phyloP scores from a whole-genome alignment of 177 flowering plant species.

The Telopea speciosissima region DNA sequence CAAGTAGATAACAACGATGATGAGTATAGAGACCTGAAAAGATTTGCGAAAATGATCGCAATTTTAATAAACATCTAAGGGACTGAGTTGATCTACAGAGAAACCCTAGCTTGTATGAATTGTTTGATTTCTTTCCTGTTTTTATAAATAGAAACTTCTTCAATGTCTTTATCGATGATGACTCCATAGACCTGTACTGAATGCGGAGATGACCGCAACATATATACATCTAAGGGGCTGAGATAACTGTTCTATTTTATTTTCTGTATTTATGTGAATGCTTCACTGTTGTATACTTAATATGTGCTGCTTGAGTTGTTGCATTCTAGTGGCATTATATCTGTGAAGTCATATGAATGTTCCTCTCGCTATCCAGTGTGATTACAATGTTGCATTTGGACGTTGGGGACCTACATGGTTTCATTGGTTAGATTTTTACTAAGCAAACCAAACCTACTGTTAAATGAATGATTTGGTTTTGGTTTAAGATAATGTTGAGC shows the following conservation, averaged over 20 bases:
- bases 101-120: no score
- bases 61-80: conserved; percentile 15
- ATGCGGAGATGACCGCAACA: background rate
- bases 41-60: conserved; percentile 14
- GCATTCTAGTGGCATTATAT: background rate
- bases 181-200: background rate
- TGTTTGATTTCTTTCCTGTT: no score
- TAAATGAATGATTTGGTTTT: no score
- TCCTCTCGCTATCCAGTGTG: conserved; percentile 16
- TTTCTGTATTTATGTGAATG: background rate
- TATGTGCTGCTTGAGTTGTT: background rate
- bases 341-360: conserved; percentile 5
- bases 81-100: conserved; percentile 7
- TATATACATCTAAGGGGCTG: no score
- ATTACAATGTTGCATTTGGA: conserved; percentile 4
- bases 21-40: conserved; percentile 16
- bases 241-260: background rate
- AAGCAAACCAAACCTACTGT: no score
- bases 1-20: background rate
- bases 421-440: no score
- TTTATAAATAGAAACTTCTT: no score
- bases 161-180: background rate
- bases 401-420: conserved; percentile 9
- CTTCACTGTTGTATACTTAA: background rate
- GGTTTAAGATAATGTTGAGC: no score